These are phyloP conservation scores for Populus hybrid DNA, from an alignment of 441 rosid genomes.

Conservation along the genomic window DNA sequence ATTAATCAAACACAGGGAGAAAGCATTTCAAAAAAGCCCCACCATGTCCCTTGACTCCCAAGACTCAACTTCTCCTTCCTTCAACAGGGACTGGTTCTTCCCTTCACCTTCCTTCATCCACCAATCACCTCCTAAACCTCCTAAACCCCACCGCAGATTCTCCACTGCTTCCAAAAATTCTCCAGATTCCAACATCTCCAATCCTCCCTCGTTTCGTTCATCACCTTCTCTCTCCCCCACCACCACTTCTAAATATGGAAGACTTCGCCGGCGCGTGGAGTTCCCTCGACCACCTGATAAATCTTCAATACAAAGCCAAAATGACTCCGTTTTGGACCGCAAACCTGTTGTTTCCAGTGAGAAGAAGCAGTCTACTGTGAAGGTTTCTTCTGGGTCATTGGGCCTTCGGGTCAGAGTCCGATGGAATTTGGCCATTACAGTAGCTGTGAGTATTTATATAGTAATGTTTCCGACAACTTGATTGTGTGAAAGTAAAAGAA, in stretches of 20 bases:
- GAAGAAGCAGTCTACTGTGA: constrained; percentile 10
- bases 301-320: constrained; percentile 9
- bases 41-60: constrained; percentile 35
- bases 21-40: not conserved
- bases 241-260: constrained; percentile 24
- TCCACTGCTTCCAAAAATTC: constrained; percentile 22
- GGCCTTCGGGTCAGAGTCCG: constrained; percentile 24
- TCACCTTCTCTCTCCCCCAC: not conserved
- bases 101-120: constrained; percentile 54
- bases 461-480: not conserved
- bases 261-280: constrained; percentile 31
- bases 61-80: constrained; percentile 25
- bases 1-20: not conserved
- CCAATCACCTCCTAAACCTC: constrained; percentile 17
- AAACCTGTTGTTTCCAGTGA: constrained; percentile 18
- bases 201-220: not conserved
- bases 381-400: constrained; percentile 13
- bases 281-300: not conserved
- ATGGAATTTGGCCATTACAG: constrained; percentile 40
- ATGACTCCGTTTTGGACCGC: constrained; percentile 9
- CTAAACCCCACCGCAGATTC: constrained; percentile 38
- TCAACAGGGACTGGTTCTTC: constrained; percentile 65
- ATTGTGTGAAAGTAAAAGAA: not conserved
- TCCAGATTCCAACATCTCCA: not conserved
- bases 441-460: constrained; percentile 22